A percentile compares a stretch with the other conserved stretches of the same genome.
phyloP scores from a whole-genome alignment of 2,329 filamentous ascomycete genomes.

The Sporothrix variecibatus region DNA sequence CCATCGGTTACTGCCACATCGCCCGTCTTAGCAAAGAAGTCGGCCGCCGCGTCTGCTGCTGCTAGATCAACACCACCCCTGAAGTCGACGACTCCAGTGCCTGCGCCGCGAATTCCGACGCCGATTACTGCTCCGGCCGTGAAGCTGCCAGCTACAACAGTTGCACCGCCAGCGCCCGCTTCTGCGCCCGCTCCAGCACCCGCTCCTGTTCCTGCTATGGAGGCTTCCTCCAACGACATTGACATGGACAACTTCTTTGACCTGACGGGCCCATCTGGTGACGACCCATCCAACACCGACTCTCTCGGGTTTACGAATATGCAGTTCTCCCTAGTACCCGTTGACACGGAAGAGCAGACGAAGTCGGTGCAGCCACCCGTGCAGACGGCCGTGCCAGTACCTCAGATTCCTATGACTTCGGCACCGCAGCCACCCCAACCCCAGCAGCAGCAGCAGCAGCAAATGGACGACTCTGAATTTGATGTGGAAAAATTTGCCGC shows the following conservation, averaged over 20 bases:
- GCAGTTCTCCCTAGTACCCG: slow-evolving; percentile 56
- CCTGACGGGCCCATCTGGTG: slow-evolving; percentile 24
- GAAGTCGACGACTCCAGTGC: slow-evolving; percentile 25
- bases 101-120: slow-evolving; percentile 32
- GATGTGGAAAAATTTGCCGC: slow-evolving; percentile 49
- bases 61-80: slow-evolving; percentile 1
- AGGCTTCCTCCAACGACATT: slow-evolving; percentile 24
- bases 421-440: neutral
- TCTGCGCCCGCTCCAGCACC: slow-evolving; percentile 26
- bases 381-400: slow-evolving; percentile 27
- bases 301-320: slow-evolving; percentile 56
- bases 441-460: neutral
- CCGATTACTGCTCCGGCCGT: slow-evolving; percentile 31
- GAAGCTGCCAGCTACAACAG: neutral
- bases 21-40: slow-evolving; percentile 32
- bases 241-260: slow-evolving; percentile 28
- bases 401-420: neutral
- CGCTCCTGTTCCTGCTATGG: slow-evolving; percentile 30
- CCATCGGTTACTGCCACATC: slow-evolving; percentile 29
- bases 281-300: slow-evolving; percentile 38
- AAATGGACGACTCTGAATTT: slow-evolving; percentile 44
- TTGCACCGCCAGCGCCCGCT: neutral
- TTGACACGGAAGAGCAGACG: slow-evolving; percentile 31
- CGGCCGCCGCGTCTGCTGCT: neutral
- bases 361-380: slow-evolving; percentile 20